Evolutionary conservation across 2,329 filamentous ascomycete genomes (phyloP).

Genomic region (Dactylellina haptotyla): DNA sequence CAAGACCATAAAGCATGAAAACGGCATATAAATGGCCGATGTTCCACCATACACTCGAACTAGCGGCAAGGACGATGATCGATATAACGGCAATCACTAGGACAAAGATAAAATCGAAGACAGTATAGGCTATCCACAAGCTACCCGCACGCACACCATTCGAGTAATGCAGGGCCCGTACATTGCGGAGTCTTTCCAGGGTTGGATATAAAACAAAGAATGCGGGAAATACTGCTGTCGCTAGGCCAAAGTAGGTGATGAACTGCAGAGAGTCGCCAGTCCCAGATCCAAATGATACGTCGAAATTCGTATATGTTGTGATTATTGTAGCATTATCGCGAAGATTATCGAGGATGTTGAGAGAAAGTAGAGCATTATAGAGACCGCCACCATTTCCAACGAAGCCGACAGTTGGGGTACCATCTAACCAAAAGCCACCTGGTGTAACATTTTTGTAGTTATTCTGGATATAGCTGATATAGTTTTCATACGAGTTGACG

Average conservation of each 20-base stretch:
- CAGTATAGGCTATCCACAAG: constrained; percentile 83
- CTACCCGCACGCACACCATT: constrained; percentile 86
- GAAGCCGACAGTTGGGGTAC: constrained; percentile 75
- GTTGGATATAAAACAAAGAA: constrained; percentile 92
- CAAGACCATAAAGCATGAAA: constrained; percentile 81
- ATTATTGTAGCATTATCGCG: constrained; percentile 75
- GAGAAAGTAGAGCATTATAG: constrained; percentile 69
- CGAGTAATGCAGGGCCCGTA: constrained; percentile 87
- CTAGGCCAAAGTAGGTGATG: constrained; percentile 82
- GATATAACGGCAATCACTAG: constrained; percentile 65
- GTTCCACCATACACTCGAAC: constrained; percentile 76
- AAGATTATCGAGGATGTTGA: constrained; percentile 74
- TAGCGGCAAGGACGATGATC: constrained; percentile 70
- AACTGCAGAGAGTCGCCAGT: constrained; percentile 79
- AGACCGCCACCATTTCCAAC: constrained; percentile 70
- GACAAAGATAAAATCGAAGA: constrained; percentile 82
- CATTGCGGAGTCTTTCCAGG: constrained; percentile 79
- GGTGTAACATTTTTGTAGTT: constrained; percentile 76
- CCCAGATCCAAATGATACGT: constrained; percentile 73
- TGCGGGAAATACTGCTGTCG: constrained; percentile 79
- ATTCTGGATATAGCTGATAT: constrained; percentile 72
- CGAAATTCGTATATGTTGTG: constrained; percentile 79
- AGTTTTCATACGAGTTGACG: constrained; percentile 74
- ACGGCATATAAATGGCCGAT: constrained; percentile 84
- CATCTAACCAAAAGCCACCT: constrained; percentile 80